phyloP scores from a whole-genome alignment of 2,329 filamentous ascomycete species.

The Intubia oerlemansii region DNA sequence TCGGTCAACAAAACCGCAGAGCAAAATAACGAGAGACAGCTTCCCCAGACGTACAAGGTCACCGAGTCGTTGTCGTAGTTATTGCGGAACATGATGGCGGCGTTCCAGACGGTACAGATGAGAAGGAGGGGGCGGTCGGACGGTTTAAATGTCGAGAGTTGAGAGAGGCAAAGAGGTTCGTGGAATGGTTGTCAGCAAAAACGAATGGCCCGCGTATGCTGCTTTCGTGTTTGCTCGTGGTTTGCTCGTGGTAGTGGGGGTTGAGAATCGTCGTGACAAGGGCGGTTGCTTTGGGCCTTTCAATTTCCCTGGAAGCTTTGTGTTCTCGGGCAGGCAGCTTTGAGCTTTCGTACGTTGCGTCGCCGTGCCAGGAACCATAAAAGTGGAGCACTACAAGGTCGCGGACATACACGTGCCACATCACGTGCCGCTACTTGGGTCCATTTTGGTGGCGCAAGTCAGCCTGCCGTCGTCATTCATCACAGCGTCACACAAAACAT shows the following conservation, averaged over 20 bases:
- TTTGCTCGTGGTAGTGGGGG: background rate
- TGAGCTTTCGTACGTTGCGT: conserved; percentile 8
- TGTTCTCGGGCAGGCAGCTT: conserved; percentile 10
- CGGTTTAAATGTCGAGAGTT: background rate
- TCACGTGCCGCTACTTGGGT: background rate
- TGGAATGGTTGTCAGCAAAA: too few relatives aligned
- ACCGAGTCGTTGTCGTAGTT: conserved; percentile 99
- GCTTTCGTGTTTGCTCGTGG: too few relatives aligned
- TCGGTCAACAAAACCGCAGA: too few relatives aligned
- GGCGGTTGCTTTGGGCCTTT: conserved; percentile 1
- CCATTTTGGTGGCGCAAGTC: too few relatives aligned
- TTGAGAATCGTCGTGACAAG: background rate
- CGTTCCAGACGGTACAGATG: too few relatives aligned
- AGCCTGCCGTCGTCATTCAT: too few relatives aligned
- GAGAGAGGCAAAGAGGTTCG: background rate
- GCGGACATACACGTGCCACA: background rate
- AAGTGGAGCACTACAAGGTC: background rate
- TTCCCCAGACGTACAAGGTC: conserved; percentile 60
- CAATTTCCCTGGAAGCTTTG: too few relatives aligned
- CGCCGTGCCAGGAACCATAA: too few relatives aligned
- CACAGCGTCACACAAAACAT: too few relatives aligned
- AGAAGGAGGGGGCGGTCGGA: background rate
- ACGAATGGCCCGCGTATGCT: too few relatives aligned
- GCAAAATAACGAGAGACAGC: conserved; percentile 8
- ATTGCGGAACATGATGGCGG: conserved; percentile 80